phyloP scores from a whole-genome alignment of 2,329 filamentous ascomycete genomes.

The Alternaria sp. region DNA sequence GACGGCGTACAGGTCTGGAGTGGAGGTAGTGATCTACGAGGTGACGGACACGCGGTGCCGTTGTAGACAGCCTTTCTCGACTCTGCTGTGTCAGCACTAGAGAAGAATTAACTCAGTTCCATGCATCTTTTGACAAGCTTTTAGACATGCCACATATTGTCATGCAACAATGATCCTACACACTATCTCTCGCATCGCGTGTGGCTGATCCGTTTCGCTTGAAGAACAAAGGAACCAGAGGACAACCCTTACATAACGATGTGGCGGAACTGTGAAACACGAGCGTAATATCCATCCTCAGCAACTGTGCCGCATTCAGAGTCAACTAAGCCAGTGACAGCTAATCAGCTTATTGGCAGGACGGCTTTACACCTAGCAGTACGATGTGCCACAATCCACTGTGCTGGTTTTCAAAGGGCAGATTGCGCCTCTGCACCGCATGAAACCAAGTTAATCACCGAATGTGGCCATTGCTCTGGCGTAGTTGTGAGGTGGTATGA shows the following conservation, averaged over 20 bases:
- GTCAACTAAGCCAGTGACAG: not conserved
- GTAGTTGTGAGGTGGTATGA: not conserved
- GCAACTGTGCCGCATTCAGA: not conserved
- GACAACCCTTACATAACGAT: not conserved
- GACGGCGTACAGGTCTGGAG: constrained; percentile 81
- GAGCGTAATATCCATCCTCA: not conserved
- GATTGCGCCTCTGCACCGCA: not conserved
- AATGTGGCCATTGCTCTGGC: not conserved
- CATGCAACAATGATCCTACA: not conserved
- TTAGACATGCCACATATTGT: not conserved
- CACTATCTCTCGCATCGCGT: not conserved
- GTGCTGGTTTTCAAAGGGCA: not conserved
- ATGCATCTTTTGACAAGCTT: not conserved
- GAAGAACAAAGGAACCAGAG: not conserved
- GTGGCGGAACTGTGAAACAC: not conserved
- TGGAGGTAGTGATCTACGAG: constrained; percentile 86
- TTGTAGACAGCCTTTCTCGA: constrained; percentile 15
- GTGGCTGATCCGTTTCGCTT: not conserved
- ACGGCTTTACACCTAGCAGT: not conserved
- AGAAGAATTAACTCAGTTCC: not conserved
- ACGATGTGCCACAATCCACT: not conserved
- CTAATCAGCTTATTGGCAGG: not conserved
- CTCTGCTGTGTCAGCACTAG: not conserved
- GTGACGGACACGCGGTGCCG: constrained; percentile 77
- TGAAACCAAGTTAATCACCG: not conserved